phyloP scores from a whole-genome alignment of 2,329 filamentous ascomycete species.

The Cercospora citrullina region DNA sequence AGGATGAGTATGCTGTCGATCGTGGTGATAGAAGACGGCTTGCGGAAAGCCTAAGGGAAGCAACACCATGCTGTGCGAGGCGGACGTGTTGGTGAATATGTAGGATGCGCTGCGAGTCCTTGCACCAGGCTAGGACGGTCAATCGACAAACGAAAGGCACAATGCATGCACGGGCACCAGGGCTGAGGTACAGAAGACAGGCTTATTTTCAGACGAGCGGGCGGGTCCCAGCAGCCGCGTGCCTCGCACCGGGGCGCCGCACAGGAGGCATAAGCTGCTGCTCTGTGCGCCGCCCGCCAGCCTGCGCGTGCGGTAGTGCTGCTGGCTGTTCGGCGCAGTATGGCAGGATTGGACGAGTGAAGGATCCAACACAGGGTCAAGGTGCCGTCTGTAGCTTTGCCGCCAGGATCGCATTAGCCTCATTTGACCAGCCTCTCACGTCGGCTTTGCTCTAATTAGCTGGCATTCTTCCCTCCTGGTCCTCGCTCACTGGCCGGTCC shows the following conservation, averaged over 20 bases:
- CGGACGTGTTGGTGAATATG: slow-evolving; percentile 37
- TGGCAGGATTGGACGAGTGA: slow-evolving; percentile 10
- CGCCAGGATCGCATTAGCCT: slow-evolving; percentile 18
- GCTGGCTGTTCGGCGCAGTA: slow-evolving; percentile 3
- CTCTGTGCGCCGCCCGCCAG: slow-evolving; percentile 14
- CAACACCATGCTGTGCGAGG: slow-evolving; percentile 27
- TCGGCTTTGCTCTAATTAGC: slow-evolving; percentile 13
- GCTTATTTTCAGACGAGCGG: slow-evolving; percentile 33
- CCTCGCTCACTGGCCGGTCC: slow-evolving; percentile 6
- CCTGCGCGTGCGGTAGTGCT: slow-evolving; percentile 5
- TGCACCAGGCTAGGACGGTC: slow-evolving; percentile 19
- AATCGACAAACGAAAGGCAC: slow-evolving; percentile 27
- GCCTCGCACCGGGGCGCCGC: slow-evolving; percentile 23
- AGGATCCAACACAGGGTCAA: slow-evolving; percentile 14
- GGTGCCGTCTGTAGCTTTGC: slow-evolving; percentile 5
- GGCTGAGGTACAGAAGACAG: slow-evolving; percentile 29
- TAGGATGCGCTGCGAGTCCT: slow-evolving; percentile 30
- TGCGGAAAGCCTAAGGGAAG: slow-evolving; percentile 29
- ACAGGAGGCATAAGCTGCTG: slow-evolving; percentile 24
- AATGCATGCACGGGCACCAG: slow-evolving; percentile 26
- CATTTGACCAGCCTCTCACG: slow-evolving; percentile 4
- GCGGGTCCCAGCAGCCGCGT: slow-evolving; percentile 22
- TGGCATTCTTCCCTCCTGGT: slow-evolving; percentile 3
- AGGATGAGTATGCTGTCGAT: slow-evolving; percentile 32
- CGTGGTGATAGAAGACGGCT: slow-evolving; percentile 21